Conservation (phyloP, 2,329 filamentous ascomycete genomes). For the Aureobasidium mangrovei region DNA sequence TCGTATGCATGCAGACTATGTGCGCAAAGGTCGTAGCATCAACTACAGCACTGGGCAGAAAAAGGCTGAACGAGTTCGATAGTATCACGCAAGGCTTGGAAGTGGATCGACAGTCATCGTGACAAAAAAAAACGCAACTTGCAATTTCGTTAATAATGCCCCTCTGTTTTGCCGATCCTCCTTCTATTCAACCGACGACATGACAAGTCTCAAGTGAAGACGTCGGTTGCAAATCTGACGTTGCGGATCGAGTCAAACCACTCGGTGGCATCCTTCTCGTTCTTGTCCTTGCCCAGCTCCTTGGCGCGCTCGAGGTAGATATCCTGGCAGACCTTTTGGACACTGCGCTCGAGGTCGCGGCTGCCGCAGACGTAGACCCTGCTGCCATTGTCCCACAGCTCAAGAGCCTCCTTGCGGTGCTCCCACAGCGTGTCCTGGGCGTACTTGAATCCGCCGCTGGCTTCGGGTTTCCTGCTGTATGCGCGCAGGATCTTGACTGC, state of each 20-base stretch:
- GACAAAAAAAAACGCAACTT: too few relatives aligned
- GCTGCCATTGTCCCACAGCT: conserved; percentile 42
- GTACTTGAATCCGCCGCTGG: conserved; percentile 42
- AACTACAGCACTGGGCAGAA: too few relatives aligned
- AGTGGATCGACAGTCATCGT: too few relatives aligned
- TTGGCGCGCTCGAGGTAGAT: conserved; percentile 35
- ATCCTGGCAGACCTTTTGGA: conserved; percentile 33
- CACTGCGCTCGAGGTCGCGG: conserved; percentile 36
- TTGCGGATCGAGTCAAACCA: conserved; percentile 22
- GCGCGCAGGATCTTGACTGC: conserved; percentile 54
- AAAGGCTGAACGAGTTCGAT: too few relatives aligned
- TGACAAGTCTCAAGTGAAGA: conserved; percentile 23
- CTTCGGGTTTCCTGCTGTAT: conserved; percentile 41
- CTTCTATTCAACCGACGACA: too few relatives aligned
- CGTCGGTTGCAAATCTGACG: conserved; percentile 21
- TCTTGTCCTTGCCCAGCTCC: conserved; percentile 28
- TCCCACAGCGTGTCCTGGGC: conserved; percentile 45
- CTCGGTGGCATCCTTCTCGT: conserved; percentile 19
- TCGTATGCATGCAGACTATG: too few relatives aligned
- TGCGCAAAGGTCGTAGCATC: too few relatives aligned
- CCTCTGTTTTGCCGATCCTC: too few relatives aligned
- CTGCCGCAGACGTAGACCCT: conserved; percentile 60
- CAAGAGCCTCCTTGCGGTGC: conserved; percentile 37
- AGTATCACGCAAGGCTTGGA: too few relatives aligned
- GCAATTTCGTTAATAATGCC: too few relatives aligned